Percentiles rank a stretch among this genome's conserved stretches.
These are phyloP conservation scores for Syzygium aromaticum DNA, from an alignment of 345 rosid genomes.

Conservation along the genomic window DNA sequence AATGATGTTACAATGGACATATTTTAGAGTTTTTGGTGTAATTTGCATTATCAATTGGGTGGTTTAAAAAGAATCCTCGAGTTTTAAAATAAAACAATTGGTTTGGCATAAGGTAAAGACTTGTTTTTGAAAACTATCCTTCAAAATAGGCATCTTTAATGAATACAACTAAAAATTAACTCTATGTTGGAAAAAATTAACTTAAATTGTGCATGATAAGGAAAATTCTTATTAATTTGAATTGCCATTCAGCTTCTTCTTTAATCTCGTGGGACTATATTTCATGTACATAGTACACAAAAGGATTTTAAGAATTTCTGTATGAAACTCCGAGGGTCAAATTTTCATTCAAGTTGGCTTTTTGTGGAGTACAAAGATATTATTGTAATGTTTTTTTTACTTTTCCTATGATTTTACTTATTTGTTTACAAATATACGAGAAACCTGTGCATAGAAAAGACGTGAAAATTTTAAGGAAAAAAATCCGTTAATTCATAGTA, in stretches of 20 bases:
- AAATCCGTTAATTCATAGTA: not conserved
- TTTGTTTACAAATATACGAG: not conserved
- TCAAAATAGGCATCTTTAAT: not conserved
- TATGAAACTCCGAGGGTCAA: not conserved
- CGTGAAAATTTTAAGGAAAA: not conserved
- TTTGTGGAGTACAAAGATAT: not conserved
- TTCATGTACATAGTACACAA: not conserved
- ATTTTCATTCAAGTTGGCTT: not conserved
- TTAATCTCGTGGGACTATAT: not conserved
- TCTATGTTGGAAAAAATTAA: not conserved
- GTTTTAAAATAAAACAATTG: too few species aligned
- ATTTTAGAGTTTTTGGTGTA: too few species aligned
- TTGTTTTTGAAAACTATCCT: not conserved
- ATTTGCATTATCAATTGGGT: too few species aligned
- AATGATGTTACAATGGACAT: too few species aligned
- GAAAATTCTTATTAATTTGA: not conserved
- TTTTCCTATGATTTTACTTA: not conserved
- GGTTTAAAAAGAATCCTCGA: too few species aligned
- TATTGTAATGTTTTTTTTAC: not conserved
- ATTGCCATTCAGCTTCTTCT: not conserved
- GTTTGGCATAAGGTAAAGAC: too few species aligned
- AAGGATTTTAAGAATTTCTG: not conserved
- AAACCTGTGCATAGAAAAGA: not conserved
- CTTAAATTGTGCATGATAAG: not conserved
- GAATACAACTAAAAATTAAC: not conserved